These are phyloP conservation scores for Aspergillus saccharolyticus DNA, from an alignment of 495 filamentous ascomycete species.

Conservation along the genomic window DNA sequence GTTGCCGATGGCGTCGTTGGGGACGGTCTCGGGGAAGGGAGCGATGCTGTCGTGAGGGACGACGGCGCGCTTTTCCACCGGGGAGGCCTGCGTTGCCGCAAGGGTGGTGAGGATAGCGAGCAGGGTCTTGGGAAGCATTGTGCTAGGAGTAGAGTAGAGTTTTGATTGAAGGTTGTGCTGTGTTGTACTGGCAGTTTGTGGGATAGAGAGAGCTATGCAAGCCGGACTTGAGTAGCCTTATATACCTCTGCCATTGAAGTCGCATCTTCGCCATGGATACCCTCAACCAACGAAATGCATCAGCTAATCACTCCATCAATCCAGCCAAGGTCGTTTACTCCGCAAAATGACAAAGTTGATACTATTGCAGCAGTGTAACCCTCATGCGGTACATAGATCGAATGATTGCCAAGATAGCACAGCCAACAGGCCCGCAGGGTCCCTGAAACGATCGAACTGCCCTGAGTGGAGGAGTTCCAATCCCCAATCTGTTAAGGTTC, in stretches of 20 bases:
- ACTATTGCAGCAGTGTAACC: neutral
- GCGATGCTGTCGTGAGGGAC: conserved; percentile 5
- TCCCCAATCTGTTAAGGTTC: neutral
- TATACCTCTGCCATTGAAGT: neutral
- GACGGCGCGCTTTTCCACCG: neutral
- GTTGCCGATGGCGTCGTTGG: conserved; percentile 3
- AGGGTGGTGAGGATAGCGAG: neutral
- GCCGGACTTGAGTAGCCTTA: neutral
- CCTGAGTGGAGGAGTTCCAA: neutral
- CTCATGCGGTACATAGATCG: neutral
- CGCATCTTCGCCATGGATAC: neutral
- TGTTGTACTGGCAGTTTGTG: neutral
- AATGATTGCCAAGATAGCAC: neutral
- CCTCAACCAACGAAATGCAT: too few species aligned
- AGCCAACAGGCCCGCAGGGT: neutral
- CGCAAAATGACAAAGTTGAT: neutral
- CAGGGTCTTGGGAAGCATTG: neutral
- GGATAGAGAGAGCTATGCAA: neutral
- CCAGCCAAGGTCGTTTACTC: neutral
- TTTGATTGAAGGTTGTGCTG: neutral
- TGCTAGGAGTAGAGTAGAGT: neutral
- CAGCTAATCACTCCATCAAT: neutral
- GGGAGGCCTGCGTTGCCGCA: neutral
- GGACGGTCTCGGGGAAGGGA: conserved; percentile 3
- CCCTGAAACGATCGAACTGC: neutral